Evolutionary conservation across 306 rosid species (phyloP), one percentile per base, ranked within the genome.

Genomic region (Erythrophleum fordii): DNA sequence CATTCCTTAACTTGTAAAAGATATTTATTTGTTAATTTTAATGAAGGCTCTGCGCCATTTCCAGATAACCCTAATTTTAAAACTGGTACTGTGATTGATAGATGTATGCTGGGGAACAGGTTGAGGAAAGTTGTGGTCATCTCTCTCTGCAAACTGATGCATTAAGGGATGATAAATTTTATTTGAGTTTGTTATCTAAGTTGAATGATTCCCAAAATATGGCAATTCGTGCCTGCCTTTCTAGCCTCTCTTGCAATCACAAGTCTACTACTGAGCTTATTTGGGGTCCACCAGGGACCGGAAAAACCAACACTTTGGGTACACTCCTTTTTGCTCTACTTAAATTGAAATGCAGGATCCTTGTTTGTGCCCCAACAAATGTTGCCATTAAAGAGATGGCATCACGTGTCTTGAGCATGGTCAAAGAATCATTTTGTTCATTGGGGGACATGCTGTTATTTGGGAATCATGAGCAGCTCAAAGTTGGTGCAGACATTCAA

Each of bases 221-320:
- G 18, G 90, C 94, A 14, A 84, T 91, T 77, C 12, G 48, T 73
- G 31, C 84, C 8, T 90, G 93, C 67, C 81, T 91, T 73, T 69
- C 72, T 62, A 85, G 73, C 66, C 9, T 74, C 18, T 71, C 7
- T 6, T 76, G 84, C 60, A 31, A 66, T 22, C 79, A 84, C 25
- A 80, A 81, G 8, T 13, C 84, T 26, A 11, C 58, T 0, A 71
- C 87, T 48, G 82, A 91, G 17, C 94, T 91, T 4, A 82, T 93
- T 31, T 90, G 94, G 94, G 98, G 98, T 26, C 98, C 98, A 0
- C 97, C 97, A 5, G 97, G 97, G 29, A 93, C 98, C 0, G 98
- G 98, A 3, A 93, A 91, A 77, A 93, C 98, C 0, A 91, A 85
- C 82, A 83, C 93, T 6, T 76, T 72, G 0, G 78, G 67, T 31